Conservation (phyloP, 2,329 filamentous ascomycete species). For the Paecilomyces formosus region DNA sequence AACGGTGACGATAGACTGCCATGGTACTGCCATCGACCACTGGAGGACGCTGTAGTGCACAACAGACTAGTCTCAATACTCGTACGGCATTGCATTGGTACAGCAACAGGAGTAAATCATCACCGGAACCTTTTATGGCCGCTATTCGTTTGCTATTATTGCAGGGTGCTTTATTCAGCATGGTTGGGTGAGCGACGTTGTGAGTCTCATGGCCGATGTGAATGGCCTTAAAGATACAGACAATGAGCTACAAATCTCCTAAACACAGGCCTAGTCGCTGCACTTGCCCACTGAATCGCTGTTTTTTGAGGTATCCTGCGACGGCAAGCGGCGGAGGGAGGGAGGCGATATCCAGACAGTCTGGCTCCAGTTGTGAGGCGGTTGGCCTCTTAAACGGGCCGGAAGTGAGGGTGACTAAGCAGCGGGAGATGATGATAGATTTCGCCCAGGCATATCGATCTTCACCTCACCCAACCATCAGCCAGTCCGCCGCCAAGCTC, state of each 20-base stretch:
- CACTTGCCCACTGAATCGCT: neutral
- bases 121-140: too few species aligned
- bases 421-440: constrained; percentile 20
- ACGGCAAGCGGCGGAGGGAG: neutral
- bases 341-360: neutral
- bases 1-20: neutral
- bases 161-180: too few species aligned
- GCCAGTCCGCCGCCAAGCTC: constrained; percentile 2
- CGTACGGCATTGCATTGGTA: neutral
- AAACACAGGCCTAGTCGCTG: too few species aligned
- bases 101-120: too few species aligned
- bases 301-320: neutral
- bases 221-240: too few species aligned
- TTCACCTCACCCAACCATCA: constrained; percentile 28
- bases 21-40: too few species aligned
- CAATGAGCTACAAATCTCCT: too few species aligned
- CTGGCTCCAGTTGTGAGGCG: neutral
- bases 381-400: neutral
- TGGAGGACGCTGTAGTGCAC: neutral
- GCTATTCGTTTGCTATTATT: too few species aligned
- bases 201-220: too few species aligned
- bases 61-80: neutral
- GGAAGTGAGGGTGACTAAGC: constrained; percentile 23
- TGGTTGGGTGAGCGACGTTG: too few species aligned
- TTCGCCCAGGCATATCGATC: constrained; percentile 28